Evolutionary conservation across 1,139 yeast genomes (phyloP).

Genomic region (Blastobotrys malaysiensis): DNA sequence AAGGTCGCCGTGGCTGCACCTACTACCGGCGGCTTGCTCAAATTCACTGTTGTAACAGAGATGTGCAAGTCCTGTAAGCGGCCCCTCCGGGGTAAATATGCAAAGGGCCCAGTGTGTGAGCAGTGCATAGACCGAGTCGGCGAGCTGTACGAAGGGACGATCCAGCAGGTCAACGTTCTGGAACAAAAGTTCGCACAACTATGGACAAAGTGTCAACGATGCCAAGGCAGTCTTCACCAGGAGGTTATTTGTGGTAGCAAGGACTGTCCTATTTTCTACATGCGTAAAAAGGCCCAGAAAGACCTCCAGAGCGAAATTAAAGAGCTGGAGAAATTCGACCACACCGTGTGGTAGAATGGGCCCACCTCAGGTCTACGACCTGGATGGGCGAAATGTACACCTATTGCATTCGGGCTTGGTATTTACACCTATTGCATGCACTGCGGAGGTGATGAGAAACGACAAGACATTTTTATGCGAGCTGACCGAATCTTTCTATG

Average conservation of each 20-base stretch:
- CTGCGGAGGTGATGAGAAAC: neutral
- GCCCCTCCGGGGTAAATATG: conserved; percentile 58
- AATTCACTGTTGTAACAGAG: conserved; percentile 84
- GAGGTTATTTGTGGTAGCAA: conserved; percentile 93
- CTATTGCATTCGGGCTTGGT: neutral
- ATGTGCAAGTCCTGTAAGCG: conserved; percentile 84
- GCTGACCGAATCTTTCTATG: neutral
- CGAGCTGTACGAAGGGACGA: conserved; percentile 68
- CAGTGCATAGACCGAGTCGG: conserved; percentile 75
- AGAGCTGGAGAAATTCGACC: conserved; percentile 69
- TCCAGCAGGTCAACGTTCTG: conserved; percentile 71
- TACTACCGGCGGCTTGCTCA: conserved; percentile 74
- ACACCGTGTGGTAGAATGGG: conserved; percentile 21
- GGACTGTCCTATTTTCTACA: conserved; percentile 95
- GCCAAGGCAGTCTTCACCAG: conserved; percentile 93
- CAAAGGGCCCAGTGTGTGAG: conserved; percentile 74
- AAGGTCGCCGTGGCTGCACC: conserved; percentile 66
- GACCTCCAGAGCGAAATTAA: conserved; percentile 65
- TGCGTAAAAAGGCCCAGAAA: conserved; percentile 93
- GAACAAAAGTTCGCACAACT: conserved; percentile 80
- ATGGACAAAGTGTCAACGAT: conserved; percentile 98
- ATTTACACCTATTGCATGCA: neutral
- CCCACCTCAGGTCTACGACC: no score
- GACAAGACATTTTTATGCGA: neutral
- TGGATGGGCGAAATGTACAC: neutral